These are phyloP conservation scores for Candida chilensis DNA, from an alignment of 805 yeast genomes.

Conservation along the genomic window DNA sequence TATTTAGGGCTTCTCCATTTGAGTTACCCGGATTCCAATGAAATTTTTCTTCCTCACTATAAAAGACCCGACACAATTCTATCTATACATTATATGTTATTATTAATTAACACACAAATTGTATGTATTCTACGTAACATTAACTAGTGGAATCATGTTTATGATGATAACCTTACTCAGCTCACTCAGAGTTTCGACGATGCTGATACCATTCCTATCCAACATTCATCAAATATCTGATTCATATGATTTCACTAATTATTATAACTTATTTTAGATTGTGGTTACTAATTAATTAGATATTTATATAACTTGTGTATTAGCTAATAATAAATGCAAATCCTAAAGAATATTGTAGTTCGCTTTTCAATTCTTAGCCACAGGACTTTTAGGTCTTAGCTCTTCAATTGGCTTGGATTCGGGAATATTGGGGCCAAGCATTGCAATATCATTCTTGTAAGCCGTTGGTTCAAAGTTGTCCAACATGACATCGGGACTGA, in stretches of 20 bases:
- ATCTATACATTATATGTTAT: too few species aligned
- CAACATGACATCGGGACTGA: slow-evolving; percentile 75
- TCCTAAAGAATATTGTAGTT: too few species aligned
- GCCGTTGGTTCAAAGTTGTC: slow-evolving; percentile 46
- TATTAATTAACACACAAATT: too few species aligned
- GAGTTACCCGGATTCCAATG: too few species aligned
- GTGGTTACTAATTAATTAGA: neutral
- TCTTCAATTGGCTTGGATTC: slow-evolving; percentile 66
- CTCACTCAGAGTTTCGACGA: slow-evolving; percentile 43
- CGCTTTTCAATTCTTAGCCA: too few species aligned
- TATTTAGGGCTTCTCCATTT: too few species aligned
- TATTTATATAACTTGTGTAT: too few species aligned
- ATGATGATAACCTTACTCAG: slow-evolving; percentile 50
- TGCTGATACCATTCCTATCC: slow-evolving; percentile 43
- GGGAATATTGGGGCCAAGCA: slow-evolving; percentile 51
- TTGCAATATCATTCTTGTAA: slow-evolving; percentile 21
- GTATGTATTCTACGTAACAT: too few species aligned
- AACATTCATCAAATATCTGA: slow-evolving; percentile 37
- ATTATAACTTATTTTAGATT: slow-evolving; percentile 1
- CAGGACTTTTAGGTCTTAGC: slow-evolving; percentile 79
- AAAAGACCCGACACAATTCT: too few species aligned
- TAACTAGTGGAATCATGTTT: slow-evolving; percentile 16
- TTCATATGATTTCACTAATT: slow-evolving; percentile 3
- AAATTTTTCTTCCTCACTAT: too few species aligned
- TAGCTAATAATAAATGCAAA: too few species aligned